Conservation (phyloP, 2,329 filamentous ascomycete genomes). For the Rutstroemia sp. region DNA sequence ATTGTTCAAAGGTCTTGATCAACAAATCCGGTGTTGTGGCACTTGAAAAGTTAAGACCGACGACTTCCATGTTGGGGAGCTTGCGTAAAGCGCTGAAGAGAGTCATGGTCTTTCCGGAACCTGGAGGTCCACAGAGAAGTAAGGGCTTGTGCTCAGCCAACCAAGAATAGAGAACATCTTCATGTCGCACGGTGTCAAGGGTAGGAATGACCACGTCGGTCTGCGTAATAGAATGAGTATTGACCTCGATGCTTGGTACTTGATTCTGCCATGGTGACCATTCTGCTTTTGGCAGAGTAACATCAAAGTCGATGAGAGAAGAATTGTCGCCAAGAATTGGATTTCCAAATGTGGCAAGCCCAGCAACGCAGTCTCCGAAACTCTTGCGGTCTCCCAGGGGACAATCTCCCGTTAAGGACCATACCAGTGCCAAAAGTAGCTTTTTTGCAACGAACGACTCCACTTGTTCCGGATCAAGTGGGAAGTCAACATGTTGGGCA, state of each 20-base stretch:
- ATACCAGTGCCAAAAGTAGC: slow-evolving; percentile 83
- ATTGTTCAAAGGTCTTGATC: slow-evolving; percentile 98
- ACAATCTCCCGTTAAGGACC: slow-evolving; percentile 94
- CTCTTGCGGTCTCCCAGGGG: slow-evolving; percentile 78
- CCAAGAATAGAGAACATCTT: slow-evolving; percentile 99
- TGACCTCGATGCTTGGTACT: slow-evolving; percentile 91
- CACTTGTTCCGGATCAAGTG: slow-evolving; percentile 80
- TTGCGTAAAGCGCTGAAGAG: slow-evolving; percentile 96
- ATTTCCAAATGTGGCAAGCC: slow-evolving; percentile 77
- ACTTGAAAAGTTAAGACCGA: slow-evolving; percentile 98
- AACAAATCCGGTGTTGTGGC: slow-evolving; percentile 95
- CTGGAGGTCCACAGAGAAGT: slow-evolving; percentile 90
- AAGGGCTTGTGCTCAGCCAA: slow-evolving; percentile 97
- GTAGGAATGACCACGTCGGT: slow-evolving; percentile 98
- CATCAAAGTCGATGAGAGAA: slow-evolving; percentile 94
- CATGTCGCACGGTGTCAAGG: slow-evolving; percentile 91
- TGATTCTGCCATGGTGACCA: slow-evolving; percentile 94
- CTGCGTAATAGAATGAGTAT: slow-evolving; percentile 95
- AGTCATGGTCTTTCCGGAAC: slow-evolving; percentile 99
- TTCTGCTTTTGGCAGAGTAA: slow-evolving; percentile 75
- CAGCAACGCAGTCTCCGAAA: slow-evolving; percentile 79
- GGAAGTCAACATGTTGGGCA: slow-evolving; percentile 86
- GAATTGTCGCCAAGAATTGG: slow-evolving; percentile 70
- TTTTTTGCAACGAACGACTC: slow-evolving; percentile 92
- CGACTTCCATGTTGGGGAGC: slow-evolving; percentile 96